Evolutionary conservation across 2,329 filamentous ascomycete species (phyloP), one percentile per base, ranked within the genome.

Genomic region (Fusarium sambucinum): DNA sequence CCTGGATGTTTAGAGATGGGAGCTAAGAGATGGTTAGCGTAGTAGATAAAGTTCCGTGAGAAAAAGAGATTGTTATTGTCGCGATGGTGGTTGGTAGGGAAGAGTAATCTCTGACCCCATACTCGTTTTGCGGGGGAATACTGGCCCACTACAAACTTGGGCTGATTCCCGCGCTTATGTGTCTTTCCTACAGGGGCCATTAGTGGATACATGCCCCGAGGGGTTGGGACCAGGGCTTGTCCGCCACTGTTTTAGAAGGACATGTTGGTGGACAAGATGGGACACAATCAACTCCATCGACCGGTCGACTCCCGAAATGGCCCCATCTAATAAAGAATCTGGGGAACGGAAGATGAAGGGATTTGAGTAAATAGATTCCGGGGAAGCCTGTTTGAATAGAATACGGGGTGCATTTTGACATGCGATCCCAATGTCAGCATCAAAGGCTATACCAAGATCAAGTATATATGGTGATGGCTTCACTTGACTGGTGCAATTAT

Each of bases 161-260:
- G 59, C 70, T 73, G 69, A 73, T 63, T 53, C 47, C 63, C 54
- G 63, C 61, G 66, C 58, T 47, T 55, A 41, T 23, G 30, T 37
- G 37, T 38, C 30, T 46, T 27, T 29, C 55, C 37, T 42, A 35
- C 37, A 59, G 35, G 42, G 58, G 35, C 37, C 50, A 48, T 42
- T 40, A 69, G 65, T 66, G 59, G 59, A 33, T 35, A 32, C 45
- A 17, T 9, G 27, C 45, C 27, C 33, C 29, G 21, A 25, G 9
- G 21, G 21, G 38, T 9, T 41, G 21, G 40, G 35, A 42, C 33
- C 45, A 59, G 50, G 32, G 41, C 44, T 21, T 30, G 21, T 23
- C 40, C 17, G 27, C 58, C 59, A 17, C 52, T 63, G 51, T 58
- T 38, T 51, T 21, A 55, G 50, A 25, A 25, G 37, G 29, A 14